Percentiles rank a stretch among this genome's conserved stretches.
Conservation (phyloP, 73 alveolate genomes). For the Paramecium primaurelia region DNA sequence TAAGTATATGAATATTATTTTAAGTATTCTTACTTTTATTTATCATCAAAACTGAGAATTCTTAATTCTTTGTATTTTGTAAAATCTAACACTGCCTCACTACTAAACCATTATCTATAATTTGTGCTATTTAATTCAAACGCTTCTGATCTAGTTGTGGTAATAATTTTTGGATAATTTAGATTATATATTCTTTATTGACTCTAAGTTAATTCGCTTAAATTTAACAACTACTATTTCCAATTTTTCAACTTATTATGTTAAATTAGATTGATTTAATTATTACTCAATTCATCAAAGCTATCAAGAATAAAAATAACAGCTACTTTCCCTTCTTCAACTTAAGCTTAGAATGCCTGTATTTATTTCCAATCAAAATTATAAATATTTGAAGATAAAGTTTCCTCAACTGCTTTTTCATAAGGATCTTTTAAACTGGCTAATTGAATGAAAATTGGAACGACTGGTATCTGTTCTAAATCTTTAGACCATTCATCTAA, state of each 20-base stretch:
- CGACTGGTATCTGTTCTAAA: neutral
- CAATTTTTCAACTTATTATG: neutral
- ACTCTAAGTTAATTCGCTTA: neutral
- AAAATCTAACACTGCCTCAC: neutral
- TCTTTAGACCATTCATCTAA: neutral
- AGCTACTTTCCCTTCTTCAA: neutral
- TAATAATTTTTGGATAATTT: neutral
- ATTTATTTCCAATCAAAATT: neutral
- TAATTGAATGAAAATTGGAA: neutral
- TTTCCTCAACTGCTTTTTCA: neutral
- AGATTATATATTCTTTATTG: neutral
- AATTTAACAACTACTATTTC: neutral
- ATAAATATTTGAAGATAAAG: neutral
- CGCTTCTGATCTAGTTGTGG: constrained; percentile 18
- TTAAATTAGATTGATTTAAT: neutral
- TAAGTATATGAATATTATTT: neutral
- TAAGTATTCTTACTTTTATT: neutral
- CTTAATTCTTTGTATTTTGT: neutral
- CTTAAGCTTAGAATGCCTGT: neutral
- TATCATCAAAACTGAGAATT: neutral
- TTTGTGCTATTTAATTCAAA: neutral
- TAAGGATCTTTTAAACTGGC: neutral
- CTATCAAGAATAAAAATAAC: neutral
- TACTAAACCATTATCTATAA: constrained; percentile 9
- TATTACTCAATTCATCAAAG: neutral